Evolutionary conservation across 345 rosid species (phyloP).

Genomic region (Cardamine occulta): DNA sequence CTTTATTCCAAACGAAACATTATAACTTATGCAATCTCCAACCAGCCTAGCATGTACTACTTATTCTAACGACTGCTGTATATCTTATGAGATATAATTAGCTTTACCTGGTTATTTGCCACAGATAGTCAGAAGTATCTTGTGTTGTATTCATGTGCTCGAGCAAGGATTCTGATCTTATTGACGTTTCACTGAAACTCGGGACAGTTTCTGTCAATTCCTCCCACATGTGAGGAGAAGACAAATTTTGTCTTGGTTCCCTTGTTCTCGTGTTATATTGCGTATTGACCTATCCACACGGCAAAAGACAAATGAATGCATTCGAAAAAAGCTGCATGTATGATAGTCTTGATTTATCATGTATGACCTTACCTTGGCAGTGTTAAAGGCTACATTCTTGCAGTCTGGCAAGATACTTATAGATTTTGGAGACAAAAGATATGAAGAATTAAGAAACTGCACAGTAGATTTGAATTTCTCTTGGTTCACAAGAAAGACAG

Average conservation of each 20-base stretch:
- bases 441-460: conserved; percentile 52
- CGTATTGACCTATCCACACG: conserved; percentile 55
- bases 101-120: conserved; percentile 68
- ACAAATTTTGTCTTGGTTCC: conserved; percentile 47
- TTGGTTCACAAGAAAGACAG: conserved; percentile 72
- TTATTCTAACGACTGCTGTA: conserved; percentile 3
- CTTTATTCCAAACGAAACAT: conserved; percentile 45
- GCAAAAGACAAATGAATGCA: conserved; percentile 15
- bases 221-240: conserved; percentile 53
- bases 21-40: conserved; percentile 6
- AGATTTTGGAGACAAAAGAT: conserved; percentile 63
- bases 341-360: conserved; percentile 1
- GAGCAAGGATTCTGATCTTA: conserved; percentile 57
- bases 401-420: conserved; percentile 79
- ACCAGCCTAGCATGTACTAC: conserved; percentile 9
- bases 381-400: conserved; percentile 67
- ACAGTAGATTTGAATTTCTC: conserved; percentile 43
- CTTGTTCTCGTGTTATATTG: conserved; percentile 57
- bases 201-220: conserved; percentile 61
- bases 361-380: conserved; percentile 60
- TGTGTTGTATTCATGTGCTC: conserved; percentile 75
- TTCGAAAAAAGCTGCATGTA: conserved; percentile 21
- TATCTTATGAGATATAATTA: background rate
- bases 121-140: conserved; percentile 82
- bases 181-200: conserved; percentile 50